Conservation (phyloP, 805 yeast genomes). For the Candida insectorum region DNA sequence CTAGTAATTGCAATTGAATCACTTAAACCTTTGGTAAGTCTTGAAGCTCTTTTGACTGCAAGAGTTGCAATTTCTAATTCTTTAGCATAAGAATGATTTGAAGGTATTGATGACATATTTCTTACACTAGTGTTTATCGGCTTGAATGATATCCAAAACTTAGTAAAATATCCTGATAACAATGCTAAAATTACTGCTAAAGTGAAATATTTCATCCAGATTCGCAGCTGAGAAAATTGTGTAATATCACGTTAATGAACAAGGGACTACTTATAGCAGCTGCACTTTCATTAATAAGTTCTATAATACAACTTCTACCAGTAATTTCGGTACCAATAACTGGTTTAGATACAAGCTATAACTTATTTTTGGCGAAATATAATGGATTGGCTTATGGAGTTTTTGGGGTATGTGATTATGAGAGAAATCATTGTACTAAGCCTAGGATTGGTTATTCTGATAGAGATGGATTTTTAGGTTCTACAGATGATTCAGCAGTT, state of each 20-base stretch:
- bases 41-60: constrained; percentile 87
- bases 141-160: too few species aligned
- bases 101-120: background rate
- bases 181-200: background rate
- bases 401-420: constrained; percentile 38
- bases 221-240: background rate
- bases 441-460: constrained; percentile 36
- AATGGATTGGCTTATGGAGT: constrained; percentile 38
- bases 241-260: constrained; percentile 17
- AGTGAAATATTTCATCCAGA: background rate
- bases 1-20: constrained; percentile 48
- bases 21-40: constrained; percentile 63
- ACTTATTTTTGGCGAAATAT: constrained; percentile 28
- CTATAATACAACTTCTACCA: constrained; percentile 35
- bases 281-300: constrained; percentile 25
- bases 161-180: too few species aligned
- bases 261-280: constrained; percentile 28
- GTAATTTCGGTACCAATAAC: constrained; percentile 42
- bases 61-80: constrained; percentile 80
- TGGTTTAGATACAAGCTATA: constrained; percentile 18
- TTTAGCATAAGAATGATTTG: constrained; percentile 39
- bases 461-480: background rate
- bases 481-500: constrained; percentile 16
- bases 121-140: too few species aligned
- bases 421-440: constrained; percentile 25